Base-by-base conservation (phyloP, 306 rosid species). In the Pachyrhizus erosus region DNA sequence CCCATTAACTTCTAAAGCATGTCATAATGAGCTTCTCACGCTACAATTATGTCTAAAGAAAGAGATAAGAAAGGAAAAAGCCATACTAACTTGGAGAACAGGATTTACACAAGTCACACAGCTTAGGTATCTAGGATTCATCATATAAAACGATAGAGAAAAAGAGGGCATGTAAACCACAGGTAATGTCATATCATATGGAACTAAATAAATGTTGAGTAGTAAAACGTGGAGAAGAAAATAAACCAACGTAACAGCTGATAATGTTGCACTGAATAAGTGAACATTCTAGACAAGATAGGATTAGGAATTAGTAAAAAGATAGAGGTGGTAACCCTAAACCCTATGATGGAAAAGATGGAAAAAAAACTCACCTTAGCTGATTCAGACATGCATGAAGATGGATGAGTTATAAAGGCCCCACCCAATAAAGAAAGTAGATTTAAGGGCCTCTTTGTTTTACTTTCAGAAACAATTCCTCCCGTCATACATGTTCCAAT, bases 31-130 rank as follows among this genome's bases (percentile, higher is more conserved):
- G 42, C 67, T 26, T 60, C 39, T 26, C 67, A 60, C 37, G 26
- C 67, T 60, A 60, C 67, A 60, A 60, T 60, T 60, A 60, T 60
- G 67, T 60, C n/a, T n/a, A n/a, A n/a, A n/a, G n/a, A n/a, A n/a
- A n/a, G n/a, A n/a, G n/a, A n/a, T n/a, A n/a, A n/a, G n/a, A n/a
- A 17, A 12, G n/a, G n/a, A 12, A 48, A 26, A 13, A 60, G 66
- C 66, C n/a, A 3, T 11, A 60, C 37, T 60, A 24, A 60, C 39
- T 60, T 24, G 67, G 67, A 58, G 60, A 58, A 26, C 68, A 5
- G 8, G n/a, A n/a, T n/a, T n/a, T n/a, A n/a, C n/a, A n/a, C n/a
- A n/a, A n/a, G n/a, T n/a, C n/a, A n/a, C n/a, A n/a, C n/a, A n/a
- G n/a, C n/a, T n/a, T n/a, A n/a, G n/a, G n/a, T n/a, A n/a, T n/a